Evolutionary conservation across 371 early-diverging fungal genomes (phyloP), one percentile per base, ranked within the genome.

Genomic region (Syncephalis plumigaleata): DNA sequence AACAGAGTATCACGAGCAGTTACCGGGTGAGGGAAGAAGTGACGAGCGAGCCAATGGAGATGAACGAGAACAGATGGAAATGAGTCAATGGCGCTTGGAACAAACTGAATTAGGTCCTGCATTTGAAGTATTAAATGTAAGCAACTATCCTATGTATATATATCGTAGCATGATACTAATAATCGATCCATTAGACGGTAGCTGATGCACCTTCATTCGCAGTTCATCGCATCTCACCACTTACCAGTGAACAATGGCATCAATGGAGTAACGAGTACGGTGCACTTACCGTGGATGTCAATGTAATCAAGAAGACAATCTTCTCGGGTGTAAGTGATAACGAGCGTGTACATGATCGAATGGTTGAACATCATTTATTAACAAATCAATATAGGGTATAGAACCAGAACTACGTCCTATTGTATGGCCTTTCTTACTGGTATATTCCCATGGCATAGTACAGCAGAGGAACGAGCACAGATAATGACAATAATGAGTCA

Each of bases 351-450:
- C n/a, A n/a, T n/a, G n/a, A n/a, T 39, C 22, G 7, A 39, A 44
- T 39, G 2, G 23, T 45, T 13, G 4, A 3, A 17, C 9, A 15
- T 21, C 21, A 5, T 42, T 2, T n/a, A 47, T 48, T 36, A 15
- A 40, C 7, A 24, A n/a, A 4, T 17, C 9, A 38, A 22, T 22
- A 37, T 23, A 66, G 50, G 87, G 94, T 0, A 55, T 89, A 0
- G 82, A 87, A 17, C 70, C 71, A 20, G 87, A 87, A 50, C 71
- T 91, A 43, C 75, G 91, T 3, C 73, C 81, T 17, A 78, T 84
- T 45, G 87, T 87, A 3, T 94, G 90, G 91, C 87, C 84, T 58
- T 94, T 80, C 49, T 58, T 94, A 25, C 57, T 92, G 78, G 73
- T 0, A 68, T 91, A 2, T 88, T 87, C 52, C 77, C 87, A 2